Evolutionary conservation across 371 early-diverging fungal genomes (phyloP).

Genomic region (Apophysomyces ossiformis): DNA sequence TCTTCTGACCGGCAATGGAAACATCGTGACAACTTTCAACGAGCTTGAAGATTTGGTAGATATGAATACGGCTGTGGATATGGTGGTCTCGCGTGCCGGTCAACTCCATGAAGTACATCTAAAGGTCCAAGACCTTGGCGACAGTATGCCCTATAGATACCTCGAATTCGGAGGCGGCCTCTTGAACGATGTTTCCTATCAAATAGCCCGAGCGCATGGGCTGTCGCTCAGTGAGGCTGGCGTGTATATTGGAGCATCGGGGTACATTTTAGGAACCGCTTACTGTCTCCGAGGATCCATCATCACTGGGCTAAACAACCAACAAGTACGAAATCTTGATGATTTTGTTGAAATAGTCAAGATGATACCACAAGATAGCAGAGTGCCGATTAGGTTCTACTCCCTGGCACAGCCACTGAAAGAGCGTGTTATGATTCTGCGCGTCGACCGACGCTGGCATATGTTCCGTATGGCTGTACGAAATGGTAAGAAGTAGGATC

Average conservation of each 20-base stretch:
- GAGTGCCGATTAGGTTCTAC: slow-evolving; percentile 83
- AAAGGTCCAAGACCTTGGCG: slow-evolving; percentile 78
- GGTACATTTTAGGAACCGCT: slow-evolving; percentile 70
- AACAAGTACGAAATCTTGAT: slow-evolving; percentile 76
- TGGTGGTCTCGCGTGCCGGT: slow-evolving; percentile 77
- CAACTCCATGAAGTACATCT: slow-evolving; percentile 54
- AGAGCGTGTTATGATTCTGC: slow-evolving; percentile 74
- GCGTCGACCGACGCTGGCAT: slow-evolving; percentile 86
- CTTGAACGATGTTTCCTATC: slow-evolving; percentile 85
- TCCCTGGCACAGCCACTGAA: slow-evolving; percentile 64
- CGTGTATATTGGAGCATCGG: slow-evolving; percentile 80
- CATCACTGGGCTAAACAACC: slow-evolving; percentile 69
- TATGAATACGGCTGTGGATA: slow-evolving; percentile 54
- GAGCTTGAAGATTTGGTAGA: slow-evolving; percentile 73
- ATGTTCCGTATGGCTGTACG: slow-evolving; percentile 76
- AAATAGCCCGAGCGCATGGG: slow-evolving; percentile 78
- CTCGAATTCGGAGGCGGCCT: slow-evolving; percentile 89
- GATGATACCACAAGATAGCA: slow-evolving; percentile 72
- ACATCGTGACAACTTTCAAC: slow-evolving; percentile 67
- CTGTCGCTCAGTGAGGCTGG: slow-evolving; percentile 74
- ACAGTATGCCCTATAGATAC: slow-evolving; percentile 70
- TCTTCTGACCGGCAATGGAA: slow-evolving; percentile 61
- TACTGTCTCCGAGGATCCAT: slow-evolving; percentile 63
- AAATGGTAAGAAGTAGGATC: slow-evolving; percentile 58
- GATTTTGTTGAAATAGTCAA: slow-evolving; percentile 73